Evolutionary conservation across 169 alveolate species (phyloP), one percentile per base, ranked within the genome.

Genomic region (Cryptosporidium felis): DNA sequence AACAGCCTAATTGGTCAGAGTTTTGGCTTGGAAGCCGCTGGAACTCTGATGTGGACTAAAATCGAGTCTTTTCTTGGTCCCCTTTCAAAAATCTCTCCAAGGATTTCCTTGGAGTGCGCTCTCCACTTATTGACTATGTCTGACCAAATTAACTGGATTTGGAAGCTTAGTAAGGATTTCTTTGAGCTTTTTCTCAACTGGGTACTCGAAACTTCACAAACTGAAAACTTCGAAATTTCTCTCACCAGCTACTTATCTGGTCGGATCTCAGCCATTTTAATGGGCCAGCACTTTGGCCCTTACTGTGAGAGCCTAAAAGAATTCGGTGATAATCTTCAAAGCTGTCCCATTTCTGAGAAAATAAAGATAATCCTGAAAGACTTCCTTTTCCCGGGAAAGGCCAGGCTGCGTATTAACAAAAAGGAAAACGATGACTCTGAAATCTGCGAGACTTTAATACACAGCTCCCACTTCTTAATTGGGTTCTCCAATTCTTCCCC

Each of bases 161-260:
- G 85, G 85, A 53, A 49, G n/a, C 32, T 38, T 8, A 45, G 56
- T 21, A 51, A 34, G 5, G 74, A 56, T 21, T 18, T 74, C 23
- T 38, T 23, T 9, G 53, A 53, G 32, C 46, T 49, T 5, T 51
- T 74, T 36, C 28, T 74, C 10, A 34, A 49, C 1, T 74, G 74
- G 74, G 26, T 74, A 38, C 41, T 74, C 28, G 38, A 18, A 3
- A 58, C 28, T 12, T 53, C 85, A 16, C 61, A 40, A 1, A 74
- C 59, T 14, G 85, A 74, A 42, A 51, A 58, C 34, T 74, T 56
- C 56, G 85, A 74, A 53, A 74, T 56, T 12, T 38, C 63, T 10
- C 1, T 18, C 14, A 51, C 66, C 3, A 74, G 74, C 34, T 74
- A 53, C 26, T 36, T 51, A 14, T 49, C 67, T 47, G 85, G 85